Base-by-base conservation (phyloP, 2,329 filamentous ascomycete genomes). In the Xylaria hypoxylon region DNA sequence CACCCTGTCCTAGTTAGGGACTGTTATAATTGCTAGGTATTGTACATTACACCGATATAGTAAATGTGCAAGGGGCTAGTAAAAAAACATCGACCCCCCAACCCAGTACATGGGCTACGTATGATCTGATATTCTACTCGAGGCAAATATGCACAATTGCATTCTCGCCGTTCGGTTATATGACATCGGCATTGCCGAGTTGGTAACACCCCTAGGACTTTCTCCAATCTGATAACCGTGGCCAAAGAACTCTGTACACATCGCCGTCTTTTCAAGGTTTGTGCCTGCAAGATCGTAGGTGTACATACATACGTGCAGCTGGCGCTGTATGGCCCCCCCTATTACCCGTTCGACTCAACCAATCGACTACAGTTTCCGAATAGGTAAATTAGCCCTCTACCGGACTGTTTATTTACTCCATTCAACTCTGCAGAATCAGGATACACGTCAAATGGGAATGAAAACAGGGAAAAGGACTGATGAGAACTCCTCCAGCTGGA, bases 41-140 rank as follows among this genome's bases (percentile, higher is more conserved):
- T 53, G 38, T 40, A 44, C 17, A 22, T 2, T 22, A 35, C 33
- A 35, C n/a, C n/a, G 17, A 33, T 38, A 5, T 28, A 26, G 11
- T 58, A 19, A 56, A 57, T 35, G 60, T 62, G 52, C 52, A 59
- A 56, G 53, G 58, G 64, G 53, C 48, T 38, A 61, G 22, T 28
- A 19, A n/a, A 15, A 40, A 40, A 24, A 42, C 42, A n/a, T n/a
- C 24, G 47, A 15, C n/a, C 22, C 35, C 44, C 10, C 45, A 48
- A 55, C 44, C 33, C 61, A 31, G 40, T 45, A 48, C 42, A 57
- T 57, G 42, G 33, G 35, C 48, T 42, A 33, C 40, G 31, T 38
- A 62, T 67, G 64, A 67, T 63, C 64, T 67, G 64, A 66, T 56
- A 62, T 55, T 33, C 42, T 15, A 19, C 28, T 33, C 53, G 31